Base-by-base conservation (phyloP, 2,329 filamentous ascomycete genomes). In the Aspergillus tubingensis region DNA sequence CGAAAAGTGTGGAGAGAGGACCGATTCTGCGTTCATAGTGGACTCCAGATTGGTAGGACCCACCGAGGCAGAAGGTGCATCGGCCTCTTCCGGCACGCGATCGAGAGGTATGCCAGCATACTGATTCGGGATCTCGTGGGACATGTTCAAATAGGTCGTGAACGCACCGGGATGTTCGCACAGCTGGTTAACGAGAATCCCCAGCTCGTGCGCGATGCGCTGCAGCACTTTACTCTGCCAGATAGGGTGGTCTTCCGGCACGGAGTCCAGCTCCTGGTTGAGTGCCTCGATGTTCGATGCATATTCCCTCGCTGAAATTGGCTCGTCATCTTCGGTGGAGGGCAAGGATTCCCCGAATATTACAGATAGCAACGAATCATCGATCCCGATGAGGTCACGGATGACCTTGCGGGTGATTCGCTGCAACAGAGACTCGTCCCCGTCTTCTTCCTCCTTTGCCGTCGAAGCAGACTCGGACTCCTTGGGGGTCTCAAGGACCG, bases 91-190 rank as follows among this genome's bases (percentile, higher is more conserved):
- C 5, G 68, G 64, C 13, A 67, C 64, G 32, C 66, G 67, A 25
- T 62, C 54, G 52, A 87, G 82, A 5, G 90, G 85, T 49, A 96
- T 83, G 5, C 91, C 92, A 19, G 91, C 91, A 73, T 96, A 96
- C 4, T 91, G 88, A 15, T 91, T 82, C 1, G 87, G 80, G 72
- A 82, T 69, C 32, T 76, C 83, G 65, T 88, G 81, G 67, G 89
- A 84, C 54, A 89, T 79, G 59, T 85, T 84, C 21, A 85, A 80
- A 72, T 96, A 96, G 0, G 91, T 91, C 13, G 88, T 90, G 74
- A 98, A 98, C 1, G 94, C 92, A 1, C 92, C 91, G 0, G 94
- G 92, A 64, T 96, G 90, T 62, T 91, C 90, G 27, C 91, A 91
- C 51, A 98, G 81, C 65, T 93, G 91, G 71, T 91, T 86, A 25